Evolutionary conservation across 495 filamentous ascomycete genomes (phyloP).

Genomic region (Penicillium longicatenatum): DNA sequence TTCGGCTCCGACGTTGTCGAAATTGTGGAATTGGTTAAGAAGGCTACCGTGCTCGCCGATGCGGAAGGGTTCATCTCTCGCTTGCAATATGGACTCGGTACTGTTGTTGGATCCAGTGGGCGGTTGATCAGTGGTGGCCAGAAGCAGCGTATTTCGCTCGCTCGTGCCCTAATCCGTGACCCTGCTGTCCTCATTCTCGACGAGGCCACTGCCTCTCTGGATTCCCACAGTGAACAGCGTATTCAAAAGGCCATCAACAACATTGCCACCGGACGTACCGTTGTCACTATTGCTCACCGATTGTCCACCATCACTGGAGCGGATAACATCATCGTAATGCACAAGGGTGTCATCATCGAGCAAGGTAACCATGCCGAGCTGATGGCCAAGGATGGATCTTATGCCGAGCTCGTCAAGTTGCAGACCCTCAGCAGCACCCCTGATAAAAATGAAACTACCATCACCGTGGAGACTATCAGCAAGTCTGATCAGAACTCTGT

Average conservation of each 20-base stretch:
- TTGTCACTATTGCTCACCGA: constrained; percentile 51
- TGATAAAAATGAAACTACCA: constrained; percentile 21
- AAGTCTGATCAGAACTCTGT: constrained; percentile 30
- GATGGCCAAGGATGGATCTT: constrained; percentile 43
- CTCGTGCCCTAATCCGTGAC: constrained; percentile 71
- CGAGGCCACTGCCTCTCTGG: constrained; percentile 69
- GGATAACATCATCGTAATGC: constrained; percentile 67
- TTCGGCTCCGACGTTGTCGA: constrained; percentile 34
- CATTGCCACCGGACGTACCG: constrained; percentile 46
- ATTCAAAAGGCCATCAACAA: constrained; percentile 54
- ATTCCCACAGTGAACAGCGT: constrained; percentile 54
- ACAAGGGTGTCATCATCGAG: constrained; percentile 56
- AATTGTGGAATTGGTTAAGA: constrained; percentile 39
- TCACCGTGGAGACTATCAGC: constrained; percentile 24
- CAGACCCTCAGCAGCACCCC: constrained; percentile 37
- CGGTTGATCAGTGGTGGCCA: constrained; percentile 63
- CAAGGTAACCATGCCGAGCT: constrained; percentile 52
- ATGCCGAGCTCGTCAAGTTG: constrained; percentile 47
- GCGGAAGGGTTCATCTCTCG: constrained; percentile 45
- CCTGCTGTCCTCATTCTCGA: constrained; percentile 83
- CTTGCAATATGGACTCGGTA: constrained; percentile 54
- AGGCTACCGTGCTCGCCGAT: constrained; percentile 46
- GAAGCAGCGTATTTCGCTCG: constrained; percentile 67
- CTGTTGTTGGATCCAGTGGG: constrained; percentile 56
- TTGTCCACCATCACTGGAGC: constrained; percentile 56